Conservation (phyloP, 495 filamentous ascomycete genomes). For the Neurospora sublineolata region DNA sequence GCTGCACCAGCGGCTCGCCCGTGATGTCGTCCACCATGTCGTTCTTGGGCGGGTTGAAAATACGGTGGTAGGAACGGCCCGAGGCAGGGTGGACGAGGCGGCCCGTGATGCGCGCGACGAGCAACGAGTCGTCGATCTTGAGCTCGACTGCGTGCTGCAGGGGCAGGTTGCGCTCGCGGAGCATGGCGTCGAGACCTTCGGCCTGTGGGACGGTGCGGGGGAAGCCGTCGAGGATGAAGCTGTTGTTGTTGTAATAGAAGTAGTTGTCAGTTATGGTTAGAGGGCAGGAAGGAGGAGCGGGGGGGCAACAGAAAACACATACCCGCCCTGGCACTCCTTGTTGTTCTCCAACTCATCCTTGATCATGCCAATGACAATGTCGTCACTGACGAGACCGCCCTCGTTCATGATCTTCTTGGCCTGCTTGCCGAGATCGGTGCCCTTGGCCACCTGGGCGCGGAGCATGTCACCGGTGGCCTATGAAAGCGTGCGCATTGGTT, state of each 20-base stretch:
- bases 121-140: slow-evolving; percentile 86
- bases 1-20: slow-evolving; percentile 92
- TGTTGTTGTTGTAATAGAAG: slow-evolving; percentile 35
- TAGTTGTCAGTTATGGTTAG: not conserved
- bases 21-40: slow-evolving; percentile 93
- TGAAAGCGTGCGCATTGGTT: not conserved
- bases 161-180: slow-evolving; percentile 55
- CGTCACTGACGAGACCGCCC: slow-evolving; percentile 93
- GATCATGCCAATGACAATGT: slow-evolving; percentile 99
- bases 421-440: slow-evolving; percentile 86
- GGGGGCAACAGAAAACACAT: slow-evolving; percentile 21
- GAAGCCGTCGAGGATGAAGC: slow-evolving; percentile 98
- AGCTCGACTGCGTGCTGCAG: slow-evolving; percentile 92
- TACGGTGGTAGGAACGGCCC: slow-evolving; percentile 91
- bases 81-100: slow-evolving; percentile 91
- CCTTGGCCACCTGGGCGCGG: slow-evolving; percentile 94
- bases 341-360: slow-evolving; percentile 91
- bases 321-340: slow-evolving; percentile 92
- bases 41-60: slow-evolving; percentile 96
- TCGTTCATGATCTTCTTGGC: slow-evolving; percentile 99
- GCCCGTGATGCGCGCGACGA: slow-evolving; percentile 93
- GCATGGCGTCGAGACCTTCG: slow-evolving; percentile 88
- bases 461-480: slow-evolving; percentile 99
- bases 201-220: slow-evolving; percentile 93
- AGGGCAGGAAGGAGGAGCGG: not conserved